phyloP scores from a whole-genome alignment of 805 yeast genomes.

The Candida oleophila region DNA sequence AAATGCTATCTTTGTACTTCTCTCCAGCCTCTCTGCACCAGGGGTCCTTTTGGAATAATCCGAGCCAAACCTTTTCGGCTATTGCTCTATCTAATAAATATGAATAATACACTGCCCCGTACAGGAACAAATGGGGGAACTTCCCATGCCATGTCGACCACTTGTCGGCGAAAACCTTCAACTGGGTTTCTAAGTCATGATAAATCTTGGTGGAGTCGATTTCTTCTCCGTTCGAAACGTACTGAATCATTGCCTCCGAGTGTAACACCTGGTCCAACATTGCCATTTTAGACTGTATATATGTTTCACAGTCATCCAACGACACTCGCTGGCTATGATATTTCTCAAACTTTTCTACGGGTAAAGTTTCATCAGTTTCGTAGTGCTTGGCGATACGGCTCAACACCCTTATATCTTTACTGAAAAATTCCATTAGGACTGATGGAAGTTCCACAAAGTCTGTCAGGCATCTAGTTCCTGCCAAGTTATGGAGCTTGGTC shows the following conservation, averaged over 20 bases:
- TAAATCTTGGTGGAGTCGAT: conserved; percentile 63
- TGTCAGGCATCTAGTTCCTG: conserved; percentile 93
- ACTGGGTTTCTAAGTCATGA: conserved; percentile 59
- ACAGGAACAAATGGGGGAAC: conserved; percentile 89
- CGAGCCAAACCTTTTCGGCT: conserved; percentile 81
- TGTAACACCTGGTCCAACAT: conserved; percentile 82
- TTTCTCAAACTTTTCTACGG: conserved; percentile 46
- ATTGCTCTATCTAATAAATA: conserved; percentile 90
- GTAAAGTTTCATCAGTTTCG: conserved; percentile 61
- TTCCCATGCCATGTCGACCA: conserved; percentile 89
- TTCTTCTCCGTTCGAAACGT: conserved; percentile 12
- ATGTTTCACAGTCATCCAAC: conserved; percentile 70
- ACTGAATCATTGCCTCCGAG: conserved; percentile 28
- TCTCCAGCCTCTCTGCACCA: conserved; percentile 73
- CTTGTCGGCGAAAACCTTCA: conserved; percentile 64
- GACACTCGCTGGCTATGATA: conserved; percentile 52
- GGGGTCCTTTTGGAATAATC: conserved; percentile 69
- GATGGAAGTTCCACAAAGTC: conserved; percentile 97
- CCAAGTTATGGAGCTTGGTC: conserved; percentile 83
- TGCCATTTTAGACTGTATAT: conserved; percentile 88
- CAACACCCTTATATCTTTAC: conserved; percentile 76
- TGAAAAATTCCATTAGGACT: conserved; percentile 93
- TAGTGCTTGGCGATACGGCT: conserved; percentile 70
- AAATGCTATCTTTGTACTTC: conserved; percentile 62
- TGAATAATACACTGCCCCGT: conserved; percentile 92